Evolutionary conservation across 192 early-diverging fungal genomes (phyloP).

Genomic region (Lunasporangiospora selenospora): DNA sequence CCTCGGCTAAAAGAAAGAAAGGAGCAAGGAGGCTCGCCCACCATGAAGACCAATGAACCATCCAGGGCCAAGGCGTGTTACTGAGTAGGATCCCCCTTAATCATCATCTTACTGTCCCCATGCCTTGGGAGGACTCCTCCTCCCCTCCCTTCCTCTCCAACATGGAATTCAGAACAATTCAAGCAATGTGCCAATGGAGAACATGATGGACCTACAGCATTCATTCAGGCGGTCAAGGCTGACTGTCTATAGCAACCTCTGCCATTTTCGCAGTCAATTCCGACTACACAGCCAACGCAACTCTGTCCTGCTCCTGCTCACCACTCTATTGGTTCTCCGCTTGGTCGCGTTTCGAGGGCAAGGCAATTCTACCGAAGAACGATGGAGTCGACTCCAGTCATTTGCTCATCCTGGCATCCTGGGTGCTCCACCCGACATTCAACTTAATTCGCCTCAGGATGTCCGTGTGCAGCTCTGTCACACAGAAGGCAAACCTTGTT

Average conservation of each 20-base stretch:
- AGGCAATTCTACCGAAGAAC: constrained; percentile 7
- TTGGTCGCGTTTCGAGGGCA: constrained; percentile 10
- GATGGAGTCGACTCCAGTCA: constrained; percentile 9
- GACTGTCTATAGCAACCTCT: constrained; percentile 1
- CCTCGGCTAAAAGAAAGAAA: too few species aligned
- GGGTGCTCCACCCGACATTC: constrained; percentile 24
- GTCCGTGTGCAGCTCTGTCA: constrained; percentile 22
- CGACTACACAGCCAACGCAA: constrained; percentile 10
- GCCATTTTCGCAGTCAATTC: constrained; percentile 5
- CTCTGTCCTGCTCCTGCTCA: constrained; percentile 10
- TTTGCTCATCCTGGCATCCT: constrained; percentile 22
- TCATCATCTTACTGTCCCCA: too few species aligned
- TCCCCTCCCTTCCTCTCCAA: too few species aligned
- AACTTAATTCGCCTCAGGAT: not conserved
- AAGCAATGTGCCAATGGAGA: too few species aligned
- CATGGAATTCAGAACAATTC: too few species aligned
- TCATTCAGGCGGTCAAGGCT: constrained; percentile 2
- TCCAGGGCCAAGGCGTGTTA: too few species aligned
- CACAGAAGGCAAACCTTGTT: constrained; percentile 18
- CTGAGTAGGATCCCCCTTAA: too few species aligned
- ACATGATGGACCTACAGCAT: too few species aligned
- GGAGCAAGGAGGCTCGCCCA: too few species aligned
- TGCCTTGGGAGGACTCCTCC: too few species aligned
- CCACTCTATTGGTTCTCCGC: not conserved
- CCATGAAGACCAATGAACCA: too few species aligned